Conservation (phyloP, 2,329 filamentous ascomycete genomes). For the Trichoderma hamatum region DNA sequence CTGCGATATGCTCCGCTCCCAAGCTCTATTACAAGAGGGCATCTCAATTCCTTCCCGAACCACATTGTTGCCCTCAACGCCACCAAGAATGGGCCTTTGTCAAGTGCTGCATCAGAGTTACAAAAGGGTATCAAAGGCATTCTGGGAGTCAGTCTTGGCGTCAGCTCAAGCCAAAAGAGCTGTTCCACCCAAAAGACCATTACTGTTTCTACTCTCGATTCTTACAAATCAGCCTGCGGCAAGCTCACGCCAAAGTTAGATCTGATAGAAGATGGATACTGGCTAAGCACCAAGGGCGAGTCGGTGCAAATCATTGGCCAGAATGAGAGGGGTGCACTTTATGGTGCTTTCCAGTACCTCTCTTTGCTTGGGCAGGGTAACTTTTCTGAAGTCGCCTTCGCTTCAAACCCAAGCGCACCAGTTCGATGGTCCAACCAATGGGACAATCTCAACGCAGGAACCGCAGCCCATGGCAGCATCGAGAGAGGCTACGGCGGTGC, state of each 20-base stretch:
- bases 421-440: constrained; percentile 74
- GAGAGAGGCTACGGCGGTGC: constrained; percentile 69
- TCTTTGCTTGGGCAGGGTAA: constrained; percentile 65
- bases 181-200: constrained; percentile 24
- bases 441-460: constrained; percentile 60
- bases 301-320: constrained; percentile 42
- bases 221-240: constrained; percentile 42
- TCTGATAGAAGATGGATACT: constrained; percentile 63
- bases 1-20: constrained; percentile 62
- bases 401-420: constrained; percentile 60
- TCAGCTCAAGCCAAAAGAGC: not conserved
- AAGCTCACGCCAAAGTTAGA: constrained; percentile 39
- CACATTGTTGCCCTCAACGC: constrained; percentile 58
- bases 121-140: constrained; percentile 60
- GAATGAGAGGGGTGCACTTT: constrained; percentile 21
- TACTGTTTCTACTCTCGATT: constrained; percentile 33
- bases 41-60: constrained; percentile 48
- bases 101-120: constrained; percentile 62
- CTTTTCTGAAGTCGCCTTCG: constrained; percentile 49
- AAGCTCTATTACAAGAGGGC: constrained; percentile 25
- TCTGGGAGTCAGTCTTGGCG: constrained; percentile 50
- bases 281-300: constrained; percentile 52
- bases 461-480: constrained; percentile 51
- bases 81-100: constrained; percentile 58
- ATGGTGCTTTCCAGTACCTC: constrained; percentile 15